Conservation (phyloP, 2,329 filamentous ascomycete genomes). For the Colletotrichum agaves region DNA sequence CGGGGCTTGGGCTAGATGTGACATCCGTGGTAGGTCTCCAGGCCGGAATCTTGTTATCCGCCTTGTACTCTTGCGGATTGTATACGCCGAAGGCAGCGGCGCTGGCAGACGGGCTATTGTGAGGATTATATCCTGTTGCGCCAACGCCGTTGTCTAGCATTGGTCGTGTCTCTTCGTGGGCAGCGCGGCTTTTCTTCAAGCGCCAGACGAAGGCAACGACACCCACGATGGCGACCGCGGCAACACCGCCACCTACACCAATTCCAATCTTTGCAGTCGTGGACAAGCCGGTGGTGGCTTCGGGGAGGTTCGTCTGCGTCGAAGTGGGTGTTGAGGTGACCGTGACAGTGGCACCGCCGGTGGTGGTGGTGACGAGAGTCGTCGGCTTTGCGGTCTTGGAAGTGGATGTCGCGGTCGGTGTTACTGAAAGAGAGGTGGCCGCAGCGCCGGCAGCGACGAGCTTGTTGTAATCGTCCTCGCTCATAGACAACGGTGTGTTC, state of each 20-base stretch:
- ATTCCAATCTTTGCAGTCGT: constrained; percentile 53
- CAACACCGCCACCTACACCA: constrained; percentile 50
- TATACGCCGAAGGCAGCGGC: constrained; percentile 8
- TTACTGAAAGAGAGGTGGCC: constrained; percentile 32
- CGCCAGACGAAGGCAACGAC: constrained; percentile 30
- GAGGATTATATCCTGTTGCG: constrained; percentile 15
- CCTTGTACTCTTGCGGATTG: constrained; percentile 9
- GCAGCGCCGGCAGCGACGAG: constrained; percentile 35
- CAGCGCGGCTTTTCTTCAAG: constrained; percentile 25
- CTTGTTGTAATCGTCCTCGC: constrained; percentile 53
- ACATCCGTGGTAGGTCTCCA: constrained; percentile 21
- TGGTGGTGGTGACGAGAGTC: constrained; percentile 20
- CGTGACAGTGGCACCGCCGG: constrained; percentile 29
- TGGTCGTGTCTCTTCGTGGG: constrained; percentile 34
- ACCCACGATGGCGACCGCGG: constrained; percentile 38
- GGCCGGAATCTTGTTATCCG: constrained; percentile 13
- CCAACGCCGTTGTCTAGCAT: constrained; percentile 35
- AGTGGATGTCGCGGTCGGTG: constrained; percentile 38
- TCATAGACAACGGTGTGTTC: constrained; percentile 55
- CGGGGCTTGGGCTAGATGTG: constrained; percentile 8
- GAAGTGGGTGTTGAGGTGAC: constrained; percentile 11
- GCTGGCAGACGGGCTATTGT: constrained; percentile 20
- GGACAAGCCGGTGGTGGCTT: constrained; percentile 42
- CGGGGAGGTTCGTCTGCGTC: background rate
- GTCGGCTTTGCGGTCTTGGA: constrained; percentile 38